Conservation (phyloP, 805 yeast genomes). For the Kodamaea laetipori region DNA sequence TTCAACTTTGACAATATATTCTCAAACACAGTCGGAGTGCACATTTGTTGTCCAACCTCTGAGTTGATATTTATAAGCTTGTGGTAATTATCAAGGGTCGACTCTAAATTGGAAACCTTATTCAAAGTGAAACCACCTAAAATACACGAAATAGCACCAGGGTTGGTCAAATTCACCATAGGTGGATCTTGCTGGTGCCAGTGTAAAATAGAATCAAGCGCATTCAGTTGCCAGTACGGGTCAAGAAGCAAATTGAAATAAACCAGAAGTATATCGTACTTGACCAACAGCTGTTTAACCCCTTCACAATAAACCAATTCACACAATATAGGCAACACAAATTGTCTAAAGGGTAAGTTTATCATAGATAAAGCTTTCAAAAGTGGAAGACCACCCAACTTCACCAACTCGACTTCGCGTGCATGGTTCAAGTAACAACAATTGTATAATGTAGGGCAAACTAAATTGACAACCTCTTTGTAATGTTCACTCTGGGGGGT, state of each 20-base stretch:
- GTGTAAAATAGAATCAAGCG: constrained; percentile 50
- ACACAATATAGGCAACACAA: constrained; percentile 53
- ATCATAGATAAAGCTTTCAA: constrained; percentile 41
- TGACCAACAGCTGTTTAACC: constrained; percentile 40
- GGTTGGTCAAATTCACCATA: constrained; percentile 25
- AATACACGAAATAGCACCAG: constrained; percentile 31
- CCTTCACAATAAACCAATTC: constrained; percentile 50
- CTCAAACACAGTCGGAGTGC: constrained; percentile 27
- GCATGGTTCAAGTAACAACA: constrained; percentile 50
- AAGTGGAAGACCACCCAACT: constrained; percentile 49
- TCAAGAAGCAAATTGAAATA: constrained; percentile 47
- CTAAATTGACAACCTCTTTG: constrained; percentile 44
- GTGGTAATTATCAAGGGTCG: constrained; percentile 42
- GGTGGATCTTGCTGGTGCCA: constrained; percentile 38
- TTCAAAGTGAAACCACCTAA: constrained; percentile 42
- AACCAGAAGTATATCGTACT: constrained; percentile 38
- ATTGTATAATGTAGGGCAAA: constrained; percentile 53
- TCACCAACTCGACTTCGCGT: constrained; percentile 48
- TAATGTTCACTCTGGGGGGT: constrained; percentile 30
- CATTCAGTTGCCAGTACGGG: constrained; percentile 60
- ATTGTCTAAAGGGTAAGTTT: constrained; percentile 50
- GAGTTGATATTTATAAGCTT: constrained; percentile 31
- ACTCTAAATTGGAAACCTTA: constrained; percentile 45
- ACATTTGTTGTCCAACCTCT: constrained; percentile 26
- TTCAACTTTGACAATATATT: constrained; percentile 34